These are phyloP conservation scores for Lactarius psammicola DNA, from an alignment of 768 basidiomycete genomes.

Conservation along the genomic window DNA sequence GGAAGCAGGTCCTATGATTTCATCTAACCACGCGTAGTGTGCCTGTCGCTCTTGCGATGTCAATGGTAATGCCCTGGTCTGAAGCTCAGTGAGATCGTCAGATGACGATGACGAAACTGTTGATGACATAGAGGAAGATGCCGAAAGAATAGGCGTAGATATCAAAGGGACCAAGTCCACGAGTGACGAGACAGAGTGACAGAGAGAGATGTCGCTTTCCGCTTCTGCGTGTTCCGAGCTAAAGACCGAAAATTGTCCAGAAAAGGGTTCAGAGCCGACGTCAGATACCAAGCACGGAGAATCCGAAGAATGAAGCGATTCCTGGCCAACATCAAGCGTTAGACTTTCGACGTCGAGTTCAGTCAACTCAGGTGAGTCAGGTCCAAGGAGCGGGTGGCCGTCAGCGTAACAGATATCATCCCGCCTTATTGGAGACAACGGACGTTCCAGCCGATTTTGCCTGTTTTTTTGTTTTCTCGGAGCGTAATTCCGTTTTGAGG, in stretches of 20 bases:
- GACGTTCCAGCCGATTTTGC: conserved; percentile 9
- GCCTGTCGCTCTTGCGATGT: conserved; percentile 45
- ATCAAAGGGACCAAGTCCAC: conserved; percentile 24
- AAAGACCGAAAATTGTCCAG: conserved; percentile 17
- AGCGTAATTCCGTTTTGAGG: conserved; percentile 11
- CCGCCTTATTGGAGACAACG: background rate
- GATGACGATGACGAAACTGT: conserved; percentile 13
- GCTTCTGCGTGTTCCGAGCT: background rate
- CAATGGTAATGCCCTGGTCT: conserved; percentile 12
- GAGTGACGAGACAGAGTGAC: conserved; percentile 29
- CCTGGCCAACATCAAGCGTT: conserved; percentile 1
- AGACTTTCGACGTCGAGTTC: conserved; percentile 5
- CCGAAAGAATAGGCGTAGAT: conserved; percentile 8
- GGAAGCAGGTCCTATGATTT: conserved; percentile 45
- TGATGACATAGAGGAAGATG: conserved; percentile 19
- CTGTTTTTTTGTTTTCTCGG: conserved; percentile 18
- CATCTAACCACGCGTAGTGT: conserved; percentile 52
- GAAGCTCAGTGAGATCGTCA: conserved; percentile 18
- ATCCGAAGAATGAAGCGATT: conserved; percentile 1
- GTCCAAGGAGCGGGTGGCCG: background rate
- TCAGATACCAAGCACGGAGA: conserved; percentile 9
- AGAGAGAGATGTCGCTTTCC: conserved; percentile 8
- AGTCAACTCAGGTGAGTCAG: background rate
- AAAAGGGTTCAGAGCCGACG: background rate
- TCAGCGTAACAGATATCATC: background rate